Evolutionary conservation across 306 rosid genomes (phyloP).

Genomic region (Hippophae gyantsensis): DNA sequence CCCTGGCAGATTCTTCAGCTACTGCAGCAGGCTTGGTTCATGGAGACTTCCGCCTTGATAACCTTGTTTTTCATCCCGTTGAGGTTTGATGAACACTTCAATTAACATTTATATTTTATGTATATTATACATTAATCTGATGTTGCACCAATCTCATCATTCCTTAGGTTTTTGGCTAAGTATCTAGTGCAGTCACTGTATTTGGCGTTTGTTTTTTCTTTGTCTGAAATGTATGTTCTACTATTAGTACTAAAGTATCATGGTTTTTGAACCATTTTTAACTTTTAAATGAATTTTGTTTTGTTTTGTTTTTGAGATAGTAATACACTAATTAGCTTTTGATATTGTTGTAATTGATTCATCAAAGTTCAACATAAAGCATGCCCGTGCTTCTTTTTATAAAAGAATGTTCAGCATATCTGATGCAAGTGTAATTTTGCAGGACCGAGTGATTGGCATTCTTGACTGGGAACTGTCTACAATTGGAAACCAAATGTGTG

Average conservation of each 20-base stretch:
- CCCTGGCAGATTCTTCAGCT: slow-evolving; percentile 78
- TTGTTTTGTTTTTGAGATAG: too few relatives aligned
- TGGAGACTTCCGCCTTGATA: slow-evolving; percentile 95
- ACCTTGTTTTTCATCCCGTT: slow-evolving; percentile 78
- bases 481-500: slow-evolving; percentile 96
- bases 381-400: slow-evolving; percentile 8
- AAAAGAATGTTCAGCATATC: slow-evolving; percentile 17
- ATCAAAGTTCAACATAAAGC: neutral
- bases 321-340: slow-evolving; percentile 2
- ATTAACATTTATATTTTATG: neutral
- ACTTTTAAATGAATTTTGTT: too few relatives aligned
- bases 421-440: slow-evolving; percentile 32
- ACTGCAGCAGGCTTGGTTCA: slow-evolving; percentile 73
- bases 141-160: too few relatives aligned
- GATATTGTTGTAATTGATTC: neutral
- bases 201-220: too few relatives aligned
- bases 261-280: too few relatives aligned
- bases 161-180: too few relatives aligned
- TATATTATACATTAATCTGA: neutral
- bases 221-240: too few relatives aligned
- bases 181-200: too few relatives aligned
- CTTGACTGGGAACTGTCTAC: slow-evolving; percentile 98
- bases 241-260: too few relatives aligned
- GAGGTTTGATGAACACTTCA: slow-evolving; percentile 47
- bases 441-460: slow-evolving; percentile 91